phyloP scores from a whole-genome alignment of 2,329 filamentous ascomycete genomes.

The Claviceps quebecensis region DNA sequence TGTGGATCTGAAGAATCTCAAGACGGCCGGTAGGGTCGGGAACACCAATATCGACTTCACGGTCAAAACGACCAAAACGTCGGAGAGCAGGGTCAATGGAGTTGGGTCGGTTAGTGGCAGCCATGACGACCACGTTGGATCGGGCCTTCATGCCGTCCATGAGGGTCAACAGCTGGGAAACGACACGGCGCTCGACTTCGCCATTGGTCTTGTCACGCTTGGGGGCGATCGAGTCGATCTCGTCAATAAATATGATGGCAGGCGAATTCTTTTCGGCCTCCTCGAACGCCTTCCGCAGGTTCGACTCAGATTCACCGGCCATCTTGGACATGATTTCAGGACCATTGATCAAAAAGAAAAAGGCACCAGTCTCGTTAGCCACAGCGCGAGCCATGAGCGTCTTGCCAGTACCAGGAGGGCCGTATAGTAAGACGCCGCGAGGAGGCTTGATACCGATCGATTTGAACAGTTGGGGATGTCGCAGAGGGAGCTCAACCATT shows the following conservation, averaged over 20 bases:
- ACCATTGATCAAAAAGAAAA: conserved; percentile 99
- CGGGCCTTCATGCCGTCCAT: conserved; percentile 99
- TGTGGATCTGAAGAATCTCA: conserved; percentile 98
- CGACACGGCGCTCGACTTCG: conserved; percentile 95
- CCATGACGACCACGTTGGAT: conserved; percentile 98
- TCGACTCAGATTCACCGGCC: conserved; percentile 98
- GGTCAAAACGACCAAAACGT: conserved; percentile 97
- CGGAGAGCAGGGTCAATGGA: conserved; percentile 95
- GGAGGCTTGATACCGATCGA: conserved; percentile 99
- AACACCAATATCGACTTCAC: conserved; percentile 96
- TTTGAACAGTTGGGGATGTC: conserved; percentile 98
- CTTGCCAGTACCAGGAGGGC: conserved; percentile 97
- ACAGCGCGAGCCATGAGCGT: conserved; percentile 97
- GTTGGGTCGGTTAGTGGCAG: conserved; percentile 95
- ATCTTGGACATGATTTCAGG: conserved; percentile 99
- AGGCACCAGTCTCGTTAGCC: conserved; percentile 95
- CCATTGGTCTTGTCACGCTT: conserved; percentile 99
- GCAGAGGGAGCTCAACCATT: conserved; percentile 89
- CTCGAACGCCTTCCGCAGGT: conserved; percentile 96
- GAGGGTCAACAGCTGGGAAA: conserved; percentile 90
- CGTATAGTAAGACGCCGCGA: conserved; percentile 91
- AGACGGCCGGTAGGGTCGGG: conserved; percentile 96
- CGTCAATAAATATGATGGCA: conserved; percentile 98
- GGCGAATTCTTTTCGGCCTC: conserved; percentile 99
- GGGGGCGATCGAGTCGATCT: conserved; percentile 97